A percentile compares a stretch with the other conserved stretches of the same genome.
phyloP scores from a whole-genome alignment of 2,329 filamentous ascomycete species.

The Penicillium sclerotigenum region DNA sequence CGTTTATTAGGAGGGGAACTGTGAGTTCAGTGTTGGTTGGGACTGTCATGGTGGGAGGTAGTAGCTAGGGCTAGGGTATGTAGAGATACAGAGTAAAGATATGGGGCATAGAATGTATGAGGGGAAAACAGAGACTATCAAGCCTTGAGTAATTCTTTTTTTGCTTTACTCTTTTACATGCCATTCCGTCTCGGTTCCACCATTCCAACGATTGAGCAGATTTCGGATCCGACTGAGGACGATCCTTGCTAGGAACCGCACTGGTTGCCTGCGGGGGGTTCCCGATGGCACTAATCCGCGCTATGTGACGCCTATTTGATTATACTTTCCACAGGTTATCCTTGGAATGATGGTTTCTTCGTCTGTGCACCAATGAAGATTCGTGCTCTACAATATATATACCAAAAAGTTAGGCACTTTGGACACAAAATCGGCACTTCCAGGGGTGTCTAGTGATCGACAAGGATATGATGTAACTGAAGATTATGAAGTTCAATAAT shows the following conservation, averaged over 20 bases:
- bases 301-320: background rate
- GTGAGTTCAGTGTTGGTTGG: slow-evolving; percentile 9
- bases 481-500: background rate
- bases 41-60: slow-evolving; percentile 2
- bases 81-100: background rate
- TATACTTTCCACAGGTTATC: background rate
- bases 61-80: too few relatives aligned
- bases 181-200: background rate
- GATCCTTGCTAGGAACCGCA: background rate
- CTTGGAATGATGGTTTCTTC: background rate
- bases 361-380: background rate
- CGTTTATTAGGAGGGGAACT: slow-evolving; percentile 41
- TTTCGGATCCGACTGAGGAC: background rate
- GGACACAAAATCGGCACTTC: background rate
- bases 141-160: background rate
- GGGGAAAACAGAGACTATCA: background rate
- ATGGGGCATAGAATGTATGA: background rate
- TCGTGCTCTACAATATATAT: too few relatives aligned
- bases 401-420: too few relatives aligned
- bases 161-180: background rate
- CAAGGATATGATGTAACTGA: background rate
- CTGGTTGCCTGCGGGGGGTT: background rate
- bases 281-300: background rate
- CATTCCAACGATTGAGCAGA: background rate
- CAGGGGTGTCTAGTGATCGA: background rate